Evolutionary conservation across 345 rosid genomes (phyloP).

Genomic region (rapeseed (Brassica napus)): Da-Ae NC_063439.1:10815001-10815500

Average conservation of each 20-base stretch:
- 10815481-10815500: slow-evolving; percentile 52
- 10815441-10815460: slow-evolving; percentile 36
- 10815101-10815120: slow-evolving; percentile 47
- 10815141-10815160: slow-evolving; percentile 61
- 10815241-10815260: slow-evolving; percentile 59
- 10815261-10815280: slow-evolving; percentile 51
- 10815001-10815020: slow-evolving; percentile 58
- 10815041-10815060: slow-evolving; percentile 36
- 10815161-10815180: slow-evolving; percentile 66
- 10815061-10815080: slow-evolving; percentile 12
- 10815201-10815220: slow-evolving; percentile 63
- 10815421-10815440: slow-evolving; percentile 44
- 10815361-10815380: slow-evolving; percentile 52
- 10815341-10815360: slow-evolving; percentile 29
- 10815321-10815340: slow-evolving; percentile 43
- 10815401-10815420: slow-evolving; percentile 39
- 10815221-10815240: slow-evolving; percentile 78
- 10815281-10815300: slow-evolving; percentile 78
- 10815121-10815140: slow-evolving; percentile 56
- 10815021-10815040: slow-evolving; percentile 36
- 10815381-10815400: slow-evolving; percentile 43
- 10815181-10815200: slow-evolving; percentile 58
- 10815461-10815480: slow-evolving; percentile 57
- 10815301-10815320: slow-evolving; percentile 67
- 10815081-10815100: slow-evolving; percentile 7